These are phyloP conservation scores for Parvularia atlantis DNA, from an alignment of 78 protist genomes.

Conservation along the genomic window DNA sequence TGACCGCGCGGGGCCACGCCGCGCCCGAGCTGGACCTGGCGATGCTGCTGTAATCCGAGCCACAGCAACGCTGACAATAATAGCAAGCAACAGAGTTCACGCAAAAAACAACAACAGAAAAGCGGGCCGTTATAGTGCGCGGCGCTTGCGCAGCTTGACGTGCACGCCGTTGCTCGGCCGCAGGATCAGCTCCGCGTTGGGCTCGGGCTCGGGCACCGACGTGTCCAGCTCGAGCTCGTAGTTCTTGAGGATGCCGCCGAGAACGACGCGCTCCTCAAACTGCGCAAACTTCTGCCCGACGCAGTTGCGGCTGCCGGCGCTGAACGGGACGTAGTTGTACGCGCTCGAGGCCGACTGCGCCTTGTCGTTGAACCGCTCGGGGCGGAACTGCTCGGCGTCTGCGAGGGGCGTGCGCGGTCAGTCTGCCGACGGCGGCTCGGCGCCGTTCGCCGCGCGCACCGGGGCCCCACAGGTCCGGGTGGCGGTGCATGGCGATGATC, in stretches of 20 bases:
- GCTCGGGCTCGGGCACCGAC: neutral
- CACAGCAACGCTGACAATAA: too few species aligned
- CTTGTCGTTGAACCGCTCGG: neutral
- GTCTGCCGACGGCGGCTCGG: neutral
- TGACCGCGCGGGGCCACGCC: too few species aligned
- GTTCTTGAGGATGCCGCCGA: neutral
- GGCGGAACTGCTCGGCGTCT: neutral
- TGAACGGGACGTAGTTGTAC: neutral
- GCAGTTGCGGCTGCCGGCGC: neutral
- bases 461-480: neutral
- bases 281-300: slow-evolving; percentile 2
- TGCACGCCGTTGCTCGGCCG: neutral
- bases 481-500: neutral
- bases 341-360: neutral
- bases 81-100: too few species aligned
- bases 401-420: neutral
- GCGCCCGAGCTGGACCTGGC: too few species aligned
- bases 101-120: too few species aligned
- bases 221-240: neutral
- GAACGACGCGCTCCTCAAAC: neutral
- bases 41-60: too few species aligned
- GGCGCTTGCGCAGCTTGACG: too few species aligned
- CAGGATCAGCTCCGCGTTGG: neutral
- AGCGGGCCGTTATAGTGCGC: too few species aligned
- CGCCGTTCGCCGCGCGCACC: neutral